Evolutionary conservation across 805 yeast species (phyloP).

Genomic region (Metschnikowia dekortorum): DNA sequence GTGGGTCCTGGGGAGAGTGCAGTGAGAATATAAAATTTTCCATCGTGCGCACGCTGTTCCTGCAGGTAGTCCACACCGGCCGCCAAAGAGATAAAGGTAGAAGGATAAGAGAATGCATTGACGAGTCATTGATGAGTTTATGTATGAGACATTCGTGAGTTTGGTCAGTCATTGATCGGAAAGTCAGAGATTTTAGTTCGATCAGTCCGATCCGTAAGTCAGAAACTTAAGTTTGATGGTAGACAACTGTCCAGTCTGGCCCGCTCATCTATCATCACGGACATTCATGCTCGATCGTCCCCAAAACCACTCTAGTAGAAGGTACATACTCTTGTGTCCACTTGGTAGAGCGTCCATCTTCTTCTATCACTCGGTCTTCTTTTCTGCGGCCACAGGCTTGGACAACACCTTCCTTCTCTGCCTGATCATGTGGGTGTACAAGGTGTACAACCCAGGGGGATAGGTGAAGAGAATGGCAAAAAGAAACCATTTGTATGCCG

Average conservation of each 20-base stretch:
- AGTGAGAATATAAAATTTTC: slow-evolving; percentile 1
- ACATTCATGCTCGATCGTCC: too few relatives aligned
- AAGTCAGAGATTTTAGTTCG: too few relatives aligned
- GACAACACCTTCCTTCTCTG: slow-evolving; percentile 80
- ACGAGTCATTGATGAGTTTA: too few relatives aligned
- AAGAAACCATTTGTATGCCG: slow-evolving; percentile 51
- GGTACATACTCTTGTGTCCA: too few relatives aligned
- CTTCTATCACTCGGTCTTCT: slow-evolving; percentile 10
- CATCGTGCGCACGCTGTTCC: background rate
- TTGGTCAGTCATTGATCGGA: too few relatives aligned
- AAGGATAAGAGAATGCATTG: background rate
- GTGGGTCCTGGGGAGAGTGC: background rate
- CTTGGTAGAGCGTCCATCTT: too few relatives aligned
- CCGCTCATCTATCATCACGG: too few relatives aligned
- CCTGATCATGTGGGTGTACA: slow-evolving; percentile 82
- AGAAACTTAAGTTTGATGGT: too few relatives aligned
- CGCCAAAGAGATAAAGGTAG: background rate
- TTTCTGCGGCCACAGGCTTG: slow-evolving; percentile 11
- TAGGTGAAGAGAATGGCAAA: slow-evolving; percentile 59
- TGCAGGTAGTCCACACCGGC: background rate
- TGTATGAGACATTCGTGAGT: too few relatives aligned
- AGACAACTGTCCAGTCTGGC: too few relatives aligned
- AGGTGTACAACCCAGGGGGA: slow-evolving; percentile 80
- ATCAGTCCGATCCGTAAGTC: too few relatives aligned
- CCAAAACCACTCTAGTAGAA: too few relatives aligned